Conservation (phyloP, 1,139 yeast species). For the Maudiozyma humilis region DNA sequence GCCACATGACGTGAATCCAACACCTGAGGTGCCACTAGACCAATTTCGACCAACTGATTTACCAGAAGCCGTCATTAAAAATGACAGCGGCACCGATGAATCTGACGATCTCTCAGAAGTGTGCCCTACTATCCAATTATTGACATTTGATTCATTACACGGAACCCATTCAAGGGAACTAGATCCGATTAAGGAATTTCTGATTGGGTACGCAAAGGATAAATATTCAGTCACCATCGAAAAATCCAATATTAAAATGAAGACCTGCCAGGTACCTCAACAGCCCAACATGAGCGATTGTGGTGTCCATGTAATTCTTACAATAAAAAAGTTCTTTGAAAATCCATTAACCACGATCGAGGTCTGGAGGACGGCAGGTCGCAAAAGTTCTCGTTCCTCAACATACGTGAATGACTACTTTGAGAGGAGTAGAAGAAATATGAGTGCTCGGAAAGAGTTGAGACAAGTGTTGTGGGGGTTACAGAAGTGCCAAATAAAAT, state of each 20-base stretch:
- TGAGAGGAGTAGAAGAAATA: constrained; percentile 32
- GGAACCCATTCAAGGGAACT: constrained; percentile 49
- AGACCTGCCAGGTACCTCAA: constrained; percentile 60
- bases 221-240: constrained; percentile 44
- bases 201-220: constrained; percentile 65
- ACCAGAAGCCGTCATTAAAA: neutral
- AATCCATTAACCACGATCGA: constrained; percentile 43
- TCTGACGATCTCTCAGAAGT: constrained; percentile 11
- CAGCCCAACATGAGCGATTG: constrained; percentile 92
- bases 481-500: constrained; percentile 34
- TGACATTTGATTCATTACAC: constrained; percentile 70
- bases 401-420: constrained; percentile 29
- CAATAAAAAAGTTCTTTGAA: constrained; percentile 56
- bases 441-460: constrained; percentile 32
- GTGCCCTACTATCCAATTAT: constrained; percentile 43
- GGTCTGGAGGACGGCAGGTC: constrained; percentile 40
- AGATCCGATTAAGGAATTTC: constrained; percentile 50
- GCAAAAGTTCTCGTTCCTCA: constrained; percentile 18
- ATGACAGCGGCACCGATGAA: neutral
- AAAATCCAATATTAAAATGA: constrained; percentile 36
- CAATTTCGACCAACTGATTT: neutral
- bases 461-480: constrained; percentile 33
- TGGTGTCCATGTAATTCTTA: constrained; percentile 85
- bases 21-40: neutral
- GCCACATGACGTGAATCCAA: too few species aligned